A percentile compares a stretch with the other conserved stretches of the same genome.
These are phyloP conservation scores for Syzygium jambos DNA, from an alignment of 345 rosid species.

Conservation along the genomic window DNA sequence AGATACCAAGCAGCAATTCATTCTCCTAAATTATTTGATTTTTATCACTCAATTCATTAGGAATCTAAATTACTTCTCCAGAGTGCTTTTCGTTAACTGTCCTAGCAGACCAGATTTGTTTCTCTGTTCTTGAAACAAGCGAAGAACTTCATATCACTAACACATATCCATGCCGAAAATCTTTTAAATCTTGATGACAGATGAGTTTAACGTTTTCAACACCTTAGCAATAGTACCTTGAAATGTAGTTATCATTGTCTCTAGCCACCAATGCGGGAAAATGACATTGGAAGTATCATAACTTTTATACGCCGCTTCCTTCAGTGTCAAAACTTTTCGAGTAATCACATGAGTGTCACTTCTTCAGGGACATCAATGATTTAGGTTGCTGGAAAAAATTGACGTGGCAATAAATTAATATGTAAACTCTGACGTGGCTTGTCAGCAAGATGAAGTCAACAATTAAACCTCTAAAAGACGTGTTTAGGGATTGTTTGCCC, in stretches of 20 bases:
- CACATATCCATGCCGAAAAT: slow-evolving; percentile 47
- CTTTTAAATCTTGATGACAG: no score
- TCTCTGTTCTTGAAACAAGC: slow-evolving; percentile 31
- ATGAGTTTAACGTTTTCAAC: background rate
- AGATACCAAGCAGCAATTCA: background rate
- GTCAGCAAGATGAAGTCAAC: background rate
- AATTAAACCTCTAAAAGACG: background rate
- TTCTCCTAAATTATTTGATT: background rate
- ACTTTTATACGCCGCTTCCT: no score
- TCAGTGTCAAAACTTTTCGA: no score
- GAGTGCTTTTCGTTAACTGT: background rate
- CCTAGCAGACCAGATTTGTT: background rate
- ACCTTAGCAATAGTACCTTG: background rate
- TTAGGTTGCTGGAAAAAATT: accelerated
- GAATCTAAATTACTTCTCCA: background rate
- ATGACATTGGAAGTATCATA: background rate
- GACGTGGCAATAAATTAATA: accelerated
- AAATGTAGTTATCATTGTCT: background rate
- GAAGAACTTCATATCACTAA: slow-evolving; percentile 63
- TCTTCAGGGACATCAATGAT: background rate
- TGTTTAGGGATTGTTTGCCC: background rate
- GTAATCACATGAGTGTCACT: background rate
- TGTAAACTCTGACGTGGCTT: background rate
- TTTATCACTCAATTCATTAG: background rate
- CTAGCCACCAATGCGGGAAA: background rate